These are phyloP conservation scores for Patellaria atrata DNA, from an alignment of 495 filamentous ascomycete genomes.

Conservation along the genomic window DNA sequence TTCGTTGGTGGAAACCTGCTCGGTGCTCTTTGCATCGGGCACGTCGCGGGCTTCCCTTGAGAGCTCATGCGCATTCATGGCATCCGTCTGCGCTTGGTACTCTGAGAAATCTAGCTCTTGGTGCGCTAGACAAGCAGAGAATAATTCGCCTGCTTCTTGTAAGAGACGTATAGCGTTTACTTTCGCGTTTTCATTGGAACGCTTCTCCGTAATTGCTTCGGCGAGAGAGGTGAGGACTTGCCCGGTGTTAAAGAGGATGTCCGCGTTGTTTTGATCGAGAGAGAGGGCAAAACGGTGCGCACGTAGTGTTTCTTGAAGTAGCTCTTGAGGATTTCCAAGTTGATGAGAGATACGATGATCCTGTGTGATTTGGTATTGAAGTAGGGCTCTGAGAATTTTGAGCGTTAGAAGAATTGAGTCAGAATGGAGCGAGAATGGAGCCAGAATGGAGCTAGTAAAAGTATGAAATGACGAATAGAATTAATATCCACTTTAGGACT, in stretches of 20 bases:
- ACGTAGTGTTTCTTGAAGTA: constrained; percentile 41
- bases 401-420: background rate
- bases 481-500: no score
- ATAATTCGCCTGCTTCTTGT: constrained; percentile 47
- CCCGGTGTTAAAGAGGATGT: constrained; percentile 53
- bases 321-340: constrained; percentile 35
- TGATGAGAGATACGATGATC: constrained; percentile 41
- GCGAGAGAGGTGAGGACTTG: constrained; percentile 53
- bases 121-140: constrained; percentile 44
- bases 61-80: constrained; percentile 24
- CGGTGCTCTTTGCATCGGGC: constrained; percentile 25
- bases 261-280: constrained; percentile 46
- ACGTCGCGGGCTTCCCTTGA: no score
- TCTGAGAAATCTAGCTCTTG: constrained; percentile 45
- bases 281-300: constrained; percentile 45
- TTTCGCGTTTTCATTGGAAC: constrained; percentile 19
- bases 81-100: constrained; percentile 30
- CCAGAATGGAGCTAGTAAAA: background rate
- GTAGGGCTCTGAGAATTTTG: constrained; percentile 31
- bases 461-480: constrained; percentile 1
- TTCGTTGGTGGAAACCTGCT: constrained; percentile 13
- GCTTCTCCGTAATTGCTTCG: constrained; percentile 38
- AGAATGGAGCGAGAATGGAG: background rate
- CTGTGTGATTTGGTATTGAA: constrained; percentile 52
- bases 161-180: constrained; percentile 30